Conservation (phyloP, 2,329 filamentous ascomycete genomes). For the Monosporascus sp. region DNA sequence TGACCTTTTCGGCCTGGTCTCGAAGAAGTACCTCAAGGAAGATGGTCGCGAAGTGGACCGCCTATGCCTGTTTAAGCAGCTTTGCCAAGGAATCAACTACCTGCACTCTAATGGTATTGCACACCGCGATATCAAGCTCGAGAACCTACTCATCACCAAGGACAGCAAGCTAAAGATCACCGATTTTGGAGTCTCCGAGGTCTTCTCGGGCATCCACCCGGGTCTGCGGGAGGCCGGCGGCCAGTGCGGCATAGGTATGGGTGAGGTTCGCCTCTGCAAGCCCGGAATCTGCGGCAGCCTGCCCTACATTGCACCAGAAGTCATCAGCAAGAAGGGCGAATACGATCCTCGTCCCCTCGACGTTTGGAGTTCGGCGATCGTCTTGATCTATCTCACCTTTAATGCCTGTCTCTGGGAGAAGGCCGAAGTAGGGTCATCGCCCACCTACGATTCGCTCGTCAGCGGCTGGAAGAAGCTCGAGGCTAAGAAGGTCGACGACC, state of each 20-base stretch:
- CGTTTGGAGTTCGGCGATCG: slow-evolving; percentile 80
- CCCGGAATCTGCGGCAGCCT: slow-evolving; percentile 81
- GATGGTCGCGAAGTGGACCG: slow-evolving; percentile 64
- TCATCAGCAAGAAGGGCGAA: slow-evolving; percentile 60
- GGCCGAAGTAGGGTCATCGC: slow-evolving; percentile 41
- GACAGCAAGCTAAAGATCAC: slow-evolving; percentile 84
- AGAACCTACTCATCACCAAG: slow-evolving; percentile 75
- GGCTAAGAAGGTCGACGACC: slow-evolving; percentile 38
- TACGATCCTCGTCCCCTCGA: slow-evolving; percentile 76
- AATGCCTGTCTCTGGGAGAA: slow-evolving; percentile 70
- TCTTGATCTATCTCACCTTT: slow-evolving; percentile 73
- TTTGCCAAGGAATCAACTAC: slow-evolving; percentile 76
- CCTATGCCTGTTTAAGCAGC: slow-evolving; percentile 83
- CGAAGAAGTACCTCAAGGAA: slow-evolving; percentile 61
- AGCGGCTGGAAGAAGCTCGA: slow-evolving; percentile 67
- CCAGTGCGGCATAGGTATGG: slow-evolving; percentile 69
- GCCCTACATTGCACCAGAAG: slow-evolving; percentile 84
- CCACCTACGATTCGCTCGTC: slow-evolving; percentile 61
- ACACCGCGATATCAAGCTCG: slow-evolving; percentile 85
- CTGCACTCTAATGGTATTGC: slow-evolving; percentile 80
- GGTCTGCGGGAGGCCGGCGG: slow-evolving; percentile 68
- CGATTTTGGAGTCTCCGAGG: slow-evolving; percentile 85
- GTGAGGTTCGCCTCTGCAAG: slow-evolving; percentile 62
- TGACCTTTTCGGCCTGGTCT: slow-evolving; percentile 71
- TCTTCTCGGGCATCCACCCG: slow-evolving; percentile 77